Base-by-base conservation (phyloP, 805 yeast species). In the Maudiozyma barnettii region DNA sequence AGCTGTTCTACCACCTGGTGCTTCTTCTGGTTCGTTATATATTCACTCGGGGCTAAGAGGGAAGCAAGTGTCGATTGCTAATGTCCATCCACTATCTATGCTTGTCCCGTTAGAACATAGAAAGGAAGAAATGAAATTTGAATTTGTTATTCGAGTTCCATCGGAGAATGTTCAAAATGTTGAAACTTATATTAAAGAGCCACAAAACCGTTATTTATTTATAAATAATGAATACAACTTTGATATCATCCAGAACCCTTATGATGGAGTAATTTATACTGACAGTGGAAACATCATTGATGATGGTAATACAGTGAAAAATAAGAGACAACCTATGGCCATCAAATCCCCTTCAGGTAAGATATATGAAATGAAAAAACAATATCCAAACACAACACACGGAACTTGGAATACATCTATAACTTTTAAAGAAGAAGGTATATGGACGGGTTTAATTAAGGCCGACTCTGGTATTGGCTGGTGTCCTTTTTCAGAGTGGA, bases 401-500 rank as follows among this genome's bases (percentile, higher is more conserved):
- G 83, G 84, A 1, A 61, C 73, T 0, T 86, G 82, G 79, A 82
- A 76, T 50, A 61, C 76, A n/a, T 70, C 74, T 39, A 68, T 84
- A 21, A 75, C 76, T 49, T 71, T 87, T 48, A 75, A 74, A 51
- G 96, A 90, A 60, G 62, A 67, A 1, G 99, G 99, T 2, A 62
- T 74, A 16, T 93, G 96, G 87, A 75, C 90, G 48, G 91, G 88
- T 1, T 74, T 90, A 42, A 87, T 87, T 0, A 77, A 84, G 37
- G 82, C 87, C 9, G 91, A 87, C 52, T 77, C 81, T 38, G 86
- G 85, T 4, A 74, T 74, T 46, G 81, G 88, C 46, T 86, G 95
- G 87, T 83, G 88, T 57, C 87, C 85, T 3, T 88, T 86, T 66
- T 89, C 95, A 13, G 96, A 89, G 64, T 91, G 99, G 99, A 70